Conservation (phyloP, 768 basidiomycete genomes). For the Leccinum uliginosum region DNA sequence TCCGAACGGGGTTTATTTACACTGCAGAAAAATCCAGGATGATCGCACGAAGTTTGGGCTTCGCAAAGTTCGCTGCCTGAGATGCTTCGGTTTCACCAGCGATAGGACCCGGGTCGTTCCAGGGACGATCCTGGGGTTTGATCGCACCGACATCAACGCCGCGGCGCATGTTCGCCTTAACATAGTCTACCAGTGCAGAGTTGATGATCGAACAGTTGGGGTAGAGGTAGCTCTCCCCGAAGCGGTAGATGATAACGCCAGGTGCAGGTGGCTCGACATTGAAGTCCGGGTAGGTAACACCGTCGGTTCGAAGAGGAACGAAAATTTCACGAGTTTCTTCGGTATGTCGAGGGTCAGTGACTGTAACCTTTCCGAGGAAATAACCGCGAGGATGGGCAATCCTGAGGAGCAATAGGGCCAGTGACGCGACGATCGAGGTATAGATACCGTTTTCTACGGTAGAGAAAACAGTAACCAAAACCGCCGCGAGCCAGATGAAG, state of each 20-base stretch:
- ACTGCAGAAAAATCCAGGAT: not conserved
- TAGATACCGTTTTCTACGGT: not conserved
- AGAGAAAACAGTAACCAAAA: not conserved
- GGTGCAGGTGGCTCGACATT: not conserved
- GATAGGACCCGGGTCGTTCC: not conserved
- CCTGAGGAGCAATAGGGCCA: not conserved
- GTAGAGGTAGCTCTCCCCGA: not conserved
- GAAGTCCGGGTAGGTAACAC: not conserved
- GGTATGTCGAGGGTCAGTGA: not conserved
- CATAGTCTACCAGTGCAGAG: not conserved
- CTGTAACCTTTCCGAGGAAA: not conserved
- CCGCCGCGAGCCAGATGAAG: not conserved
- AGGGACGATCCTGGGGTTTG: not conserved
- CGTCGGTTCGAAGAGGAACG: not conserved
- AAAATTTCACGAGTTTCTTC: not conserved
- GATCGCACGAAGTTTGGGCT: not conserved
- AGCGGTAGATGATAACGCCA: not conserved
- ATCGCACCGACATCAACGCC: not conserved
- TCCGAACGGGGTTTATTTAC: not conserved
- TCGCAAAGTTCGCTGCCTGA: not conserved
- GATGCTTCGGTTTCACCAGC: not conserved
- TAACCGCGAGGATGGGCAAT: not conserved
- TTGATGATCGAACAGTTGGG: not conserved
- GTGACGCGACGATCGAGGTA: not conserved
- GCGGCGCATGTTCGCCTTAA: not conserved